Base-by-base conservation (phyloP, 2,329 filamentous ascomycete genomes). In the Zasmidium cellare region DNA sequence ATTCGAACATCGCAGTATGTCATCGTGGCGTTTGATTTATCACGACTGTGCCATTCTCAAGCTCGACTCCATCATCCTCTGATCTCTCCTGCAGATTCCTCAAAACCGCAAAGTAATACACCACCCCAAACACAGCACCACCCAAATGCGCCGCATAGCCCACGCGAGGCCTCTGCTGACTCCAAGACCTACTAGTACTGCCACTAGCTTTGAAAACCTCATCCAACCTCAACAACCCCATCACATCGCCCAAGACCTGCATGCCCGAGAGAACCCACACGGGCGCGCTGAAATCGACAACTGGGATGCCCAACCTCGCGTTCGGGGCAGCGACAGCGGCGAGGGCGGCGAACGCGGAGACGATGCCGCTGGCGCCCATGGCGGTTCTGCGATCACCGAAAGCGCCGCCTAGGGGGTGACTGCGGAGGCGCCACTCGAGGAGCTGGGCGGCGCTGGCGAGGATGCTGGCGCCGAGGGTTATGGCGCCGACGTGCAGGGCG, bases 141-240 rank as follows among this genome's bases (percentile, higher is more conserved):
- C 35, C 55, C 25, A 60, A 28, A 51, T 60, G 58, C 25, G 46
- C 47, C 18, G 38, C 44, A 46, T 59, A 48, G 16, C 57, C 57
- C n/a, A 53, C 23, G 1, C 24, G 46, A 6, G 23, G 31, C 12
- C 11, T 5, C 2, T 24, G n/a, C 11, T n/a, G 14, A 12, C 38
- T 2, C 28, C n/a, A 52, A 41, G 25, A 24, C 12, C 25, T 45
- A 14, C 18, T 28, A 11, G 25, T 6, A 5, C 25, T 28, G n/a
- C n/a, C 25, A 28, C 11, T 11, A 28, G 1, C 50, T 46, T 46
- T 14, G 31, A 28, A n/a, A 6, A 18, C 38, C 41, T 25, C 50
- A 14, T 53, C 51, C 38, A 53, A 18, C 16, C 24, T 46, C 16
- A 53, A 22, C 22, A 55, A 28, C 2, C 52, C 47, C 12, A n/a